phyloP scores from a whole-genome alignment of 106 monocot genomes.

The Hemerocallis citrina region DNA sequence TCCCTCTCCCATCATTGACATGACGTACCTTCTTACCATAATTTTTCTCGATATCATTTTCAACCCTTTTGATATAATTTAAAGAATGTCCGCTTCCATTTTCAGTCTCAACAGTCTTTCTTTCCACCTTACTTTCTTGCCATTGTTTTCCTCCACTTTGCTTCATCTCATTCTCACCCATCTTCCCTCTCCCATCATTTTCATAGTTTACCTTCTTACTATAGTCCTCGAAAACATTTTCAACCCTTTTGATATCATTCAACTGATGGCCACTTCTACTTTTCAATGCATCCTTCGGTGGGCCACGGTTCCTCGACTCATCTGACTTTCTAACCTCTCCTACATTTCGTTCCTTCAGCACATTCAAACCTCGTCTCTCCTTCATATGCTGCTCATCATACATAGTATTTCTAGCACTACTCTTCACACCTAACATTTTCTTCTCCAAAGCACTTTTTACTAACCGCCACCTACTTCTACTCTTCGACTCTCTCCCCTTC shows the following conservation, averaged over 20 bases:
- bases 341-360: not conserved
- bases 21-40: not conserved
- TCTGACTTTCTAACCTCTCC: not conserved
- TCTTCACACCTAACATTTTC: slow-evolving; percentile 1
- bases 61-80: too few relatives aligned
- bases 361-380: not conserved
- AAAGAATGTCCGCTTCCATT: too few relatives aligned
- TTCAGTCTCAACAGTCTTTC: too few relatives aligned
- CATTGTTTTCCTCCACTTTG: too few relatives aligned
- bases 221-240: too few relatives aligned
- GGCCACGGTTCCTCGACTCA: not conserved
- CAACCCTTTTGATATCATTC: not conserved
- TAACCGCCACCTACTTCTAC: slow-evolving; percentile 20
- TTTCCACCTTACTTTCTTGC: too few relatives aligned
- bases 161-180: too few relatives aligned
- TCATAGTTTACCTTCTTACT: too few relatives aligned
- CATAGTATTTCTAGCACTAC: not conserved
- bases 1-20: not conserved
- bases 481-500: slow-evolving; percentile 3
- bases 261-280: not conserved
- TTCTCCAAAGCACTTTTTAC: slow-evolving; percentile 36
- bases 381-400: not conserved
- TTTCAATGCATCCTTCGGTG: not conserved
- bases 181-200: too few relatives aligned
- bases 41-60: not conserved